Percentiles rank a stretch among this genome's conserved stretches.
Evolutionary conservation across 2,329 filamentous ascomycete species (phyloP).

Genomic region (Calonectria multiphialidica): DNA sequence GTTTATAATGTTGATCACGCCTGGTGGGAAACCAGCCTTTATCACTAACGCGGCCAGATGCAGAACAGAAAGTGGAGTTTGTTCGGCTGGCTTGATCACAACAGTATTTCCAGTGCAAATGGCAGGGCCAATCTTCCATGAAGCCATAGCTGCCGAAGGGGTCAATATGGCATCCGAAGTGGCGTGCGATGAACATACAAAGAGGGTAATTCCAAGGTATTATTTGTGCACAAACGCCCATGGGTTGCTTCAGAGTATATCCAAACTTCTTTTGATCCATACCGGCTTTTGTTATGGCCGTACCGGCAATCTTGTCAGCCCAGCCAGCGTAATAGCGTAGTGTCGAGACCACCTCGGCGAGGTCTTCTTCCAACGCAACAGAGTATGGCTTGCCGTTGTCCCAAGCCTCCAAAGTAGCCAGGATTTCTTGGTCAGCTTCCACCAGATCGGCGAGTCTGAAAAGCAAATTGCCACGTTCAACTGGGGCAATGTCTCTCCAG

Average conservation of each 20-base stretch:
- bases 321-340: slow-evolving; percentile 69
- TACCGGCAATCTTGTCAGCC: slow-evolving; percentile 64
- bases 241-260: slow-evolving; percentile 78
- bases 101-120: slow-evolving; percentile 72
- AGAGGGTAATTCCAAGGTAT: slow-evolving; percentile 80
- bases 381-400: not conserved
- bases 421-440: not conserved
- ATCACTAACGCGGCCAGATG: slow-evolving; percentile 75
- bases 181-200: not conserved
- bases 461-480: not conserved
- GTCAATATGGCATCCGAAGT: too few species aligned
- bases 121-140: slow-evolving; percentile 81
- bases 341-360: slow-evolving; percentile 51
- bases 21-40: slow-evolving; percentile 81
- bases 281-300: slow-evolving; percentile 69
- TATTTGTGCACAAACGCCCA: slow-evolving; percentile 80
- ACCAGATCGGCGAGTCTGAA: not conserved
- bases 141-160: slow-evolving; percentile 34
- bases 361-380: not conserved
- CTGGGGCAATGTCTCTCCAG: not conserved
- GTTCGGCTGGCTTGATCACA: slow-evolving; percentile 75
- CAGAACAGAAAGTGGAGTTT: slow-evolving; percentile 73
- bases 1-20: slow-evolving; percentile 81
- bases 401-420: not conserved
- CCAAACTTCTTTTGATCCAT: slow-evolving; percentile 75